Base-by-base conservation (phyloP, 345 rosid species). In the Turritis glabra region DNA sequence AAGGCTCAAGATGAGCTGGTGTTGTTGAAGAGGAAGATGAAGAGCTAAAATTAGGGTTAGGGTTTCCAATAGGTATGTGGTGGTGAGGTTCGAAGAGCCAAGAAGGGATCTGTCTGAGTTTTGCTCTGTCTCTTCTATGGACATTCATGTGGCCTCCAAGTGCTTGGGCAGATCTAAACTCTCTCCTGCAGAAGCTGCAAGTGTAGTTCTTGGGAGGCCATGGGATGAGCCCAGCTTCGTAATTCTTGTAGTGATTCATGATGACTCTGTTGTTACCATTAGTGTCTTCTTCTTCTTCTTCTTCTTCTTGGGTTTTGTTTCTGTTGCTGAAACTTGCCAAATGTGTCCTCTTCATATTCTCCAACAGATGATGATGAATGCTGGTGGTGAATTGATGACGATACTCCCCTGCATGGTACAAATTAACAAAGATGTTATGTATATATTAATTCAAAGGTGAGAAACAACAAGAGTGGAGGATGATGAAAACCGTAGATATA, bases 71-170 rank as follows among this genome's bases (percentile, higher is more conserved):
- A 37, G 74, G 25, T 23, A 33, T 63, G 47, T 84, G 83, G 21
- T 71, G 80, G n/a, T 72, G 77, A 77, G 57, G 63, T 22, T 83
- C 84, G 67, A 80, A 77, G 71, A 80, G 70, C 79, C 87, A 84
- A 30, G 85, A 72, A 76, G 86, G 80, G 27, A 84, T 61, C 77
- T 83, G 83, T 60, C 79, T 85, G 50, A 83, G 56, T 80, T 79
- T 83, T 55, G 91, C 89, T 71, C 88, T 84, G 76, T 87, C 91
- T 84, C 86, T 84, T 53, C 91, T 84, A 58, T 87, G 91, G n/a
- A 87, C 87, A 63, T 87, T 87, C 92, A 85, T 87, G 64, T 87
- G 92, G n/a, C 92, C 92, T 18, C 92, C 92, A 55, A 88, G 86
- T 44, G 91, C 91, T 82, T 87, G 91, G 77, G 91, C 91, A 26